Conservation (phyloP, 2,329 filamentous ascomycete genomes). For the Pseudogymnoascus sp. region DNA sequence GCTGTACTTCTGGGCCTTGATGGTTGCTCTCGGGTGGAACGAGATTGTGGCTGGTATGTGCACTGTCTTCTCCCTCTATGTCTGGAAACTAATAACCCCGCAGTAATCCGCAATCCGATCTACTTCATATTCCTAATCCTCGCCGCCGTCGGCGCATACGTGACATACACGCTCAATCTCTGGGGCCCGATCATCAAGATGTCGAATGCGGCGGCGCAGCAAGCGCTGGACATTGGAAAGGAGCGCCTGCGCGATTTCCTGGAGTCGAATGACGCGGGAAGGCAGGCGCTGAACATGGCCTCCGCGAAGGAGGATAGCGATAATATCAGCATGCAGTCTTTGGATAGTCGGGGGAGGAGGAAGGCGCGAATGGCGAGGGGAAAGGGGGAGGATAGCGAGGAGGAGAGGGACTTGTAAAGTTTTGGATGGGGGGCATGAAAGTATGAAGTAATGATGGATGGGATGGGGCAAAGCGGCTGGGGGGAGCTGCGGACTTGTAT, state of each 20-base stretch:
- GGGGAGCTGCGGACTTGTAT: not conserved
- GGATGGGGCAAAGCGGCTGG: not conserved
- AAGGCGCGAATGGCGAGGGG: slow-evolving; percentile 15
- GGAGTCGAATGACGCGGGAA: slow-evolving; percentile 74
- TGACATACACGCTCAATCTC: slow-evolving; percentile 88
- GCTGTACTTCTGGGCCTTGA: slow-evolving; percentile 83
- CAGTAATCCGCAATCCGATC: slow-evolving; percentile 85
- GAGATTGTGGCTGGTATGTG: slow-evolving; percentile 84
- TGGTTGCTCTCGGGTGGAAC: slow-evolving; percentile 95
- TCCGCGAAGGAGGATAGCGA: slow-evolving; percentile 37
- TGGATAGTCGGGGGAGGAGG: slow-evolving; percentile 53
- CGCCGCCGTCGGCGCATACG: slow-evolving; percentile 65
- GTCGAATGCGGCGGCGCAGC: slow-evolving; percentile 76
- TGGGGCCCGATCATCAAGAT: slow-evolving; percentile 95
- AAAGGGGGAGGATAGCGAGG: slow-evolving; percentile 2
- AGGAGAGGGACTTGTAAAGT: slow-evolving; percentile 3
- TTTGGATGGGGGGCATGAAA: not conserved
- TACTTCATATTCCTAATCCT: slow-evolving; percentile 86
- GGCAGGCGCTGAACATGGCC: slow-evolving; percentile 73
- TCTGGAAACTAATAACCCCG: slow-evolving; percentile 17
- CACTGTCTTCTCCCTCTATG: slow-evolving; percentile 9
- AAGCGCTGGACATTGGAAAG: slow-evolving; percentile 87
- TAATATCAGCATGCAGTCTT: slow-evolving; percentile 47
- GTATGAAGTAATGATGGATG: slow-evolving; percentile 2
- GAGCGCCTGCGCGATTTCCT: slow-evolving; percentile 84